Evolutionary conservation across 2,329 filamentous ascomycete species (phyloP).

Genomic region (Penicillium griseofulvum): DNA sequence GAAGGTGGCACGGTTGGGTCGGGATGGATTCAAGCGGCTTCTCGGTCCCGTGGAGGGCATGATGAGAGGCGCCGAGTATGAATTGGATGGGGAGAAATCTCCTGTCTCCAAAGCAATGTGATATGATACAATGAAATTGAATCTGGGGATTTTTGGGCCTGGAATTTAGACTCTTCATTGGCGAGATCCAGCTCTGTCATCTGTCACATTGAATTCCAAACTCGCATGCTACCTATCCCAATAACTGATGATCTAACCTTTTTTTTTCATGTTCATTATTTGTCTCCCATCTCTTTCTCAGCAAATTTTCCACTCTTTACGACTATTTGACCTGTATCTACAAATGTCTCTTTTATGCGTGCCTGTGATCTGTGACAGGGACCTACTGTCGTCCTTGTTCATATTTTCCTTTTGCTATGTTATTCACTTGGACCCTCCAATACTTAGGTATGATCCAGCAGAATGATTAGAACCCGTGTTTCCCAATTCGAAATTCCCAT

Average conservation of each 20-base stretch:
- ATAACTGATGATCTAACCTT: constrained; percentile 2
- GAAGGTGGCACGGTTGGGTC: constrained; percentile 88
- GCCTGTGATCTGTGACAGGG: constrained; percentile 14
- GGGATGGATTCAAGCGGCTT: constrained; percentile 90
- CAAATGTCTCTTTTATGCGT: constrained; percentile 15
- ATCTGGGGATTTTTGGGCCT: not conserved
- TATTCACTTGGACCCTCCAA: not conserved
- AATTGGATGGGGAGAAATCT: constrained; percentile 30
- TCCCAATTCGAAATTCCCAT: not conserved
- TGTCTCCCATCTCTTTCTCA: constrained; percentile 6
- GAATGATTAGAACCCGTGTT: constrained; percentile 17
- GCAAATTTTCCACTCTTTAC: constrained; percentile 20
- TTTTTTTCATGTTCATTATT: constrained; percentile 2
- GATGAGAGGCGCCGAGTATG: constrained; percentile 67
- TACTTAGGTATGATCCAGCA: constrained; percentile 6
- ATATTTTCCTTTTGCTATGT: constrained; percentile 14
- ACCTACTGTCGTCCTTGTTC: constrained; percentile 23
- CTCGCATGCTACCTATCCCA: not conserved
- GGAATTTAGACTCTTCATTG: constrained; percentile 2
- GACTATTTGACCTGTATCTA: constrained; percentile 24
- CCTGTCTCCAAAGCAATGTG: constrained; percentile 26
- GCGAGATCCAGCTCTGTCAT: not conserved
- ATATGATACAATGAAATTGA: constrained; percentile 18
- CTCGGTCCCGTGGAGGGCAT: constrained; percentile 91
- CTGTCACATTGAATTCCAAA: not conserved